These are phyloP conservation scores for Talaromyces adpressus DNA, from an alignment of 495 filamentous ascomycete genomes.

Conservation along the genomic window DNA sequence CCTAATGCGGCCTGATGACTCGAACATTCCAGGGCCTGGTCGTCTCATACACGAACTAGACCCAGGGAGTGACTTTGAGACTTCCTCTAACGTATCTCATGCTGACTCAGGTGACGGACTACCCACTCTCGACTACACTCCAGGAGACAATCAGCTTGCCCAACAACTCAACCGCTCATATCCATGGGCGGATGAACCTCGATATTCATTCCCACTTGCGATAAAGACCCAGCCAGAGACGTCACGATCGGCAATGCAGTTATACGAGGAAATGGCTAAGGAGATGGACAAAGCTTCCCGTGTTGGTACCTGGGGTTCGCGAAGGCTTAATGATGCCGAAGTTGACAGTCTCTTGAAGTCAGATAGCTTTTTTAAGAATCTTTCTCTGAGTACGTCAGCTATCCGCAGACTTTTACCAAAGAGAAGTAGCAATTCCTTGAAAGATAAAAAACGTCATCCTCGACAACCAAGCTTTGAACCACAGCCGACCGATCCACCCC, in stretches of 20 bases:
- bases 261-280: conserved; percentile 32
- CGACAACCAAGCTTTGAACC: conserved; percentile 18
- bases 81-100: conserved; percentile 14
- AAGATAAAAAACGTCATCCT: conserved; percentile 33
- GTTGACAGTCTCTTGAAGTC: conserved; percentile 48
- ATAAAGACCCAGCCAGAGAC: conserved; percentile 34
- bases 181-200: conserved; percentile 37
- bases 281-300: conserved; percentile 49
- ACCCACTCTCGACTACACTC: conserved; percentile 14
- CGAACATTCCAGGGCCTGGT: conserved; percentile 38
- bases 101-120: conserved; percentile 14
- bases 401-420: conserved; percentile 49
- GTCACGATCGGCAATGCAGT: conserved; percentile 39
- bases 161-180: conserved; percentile 28
- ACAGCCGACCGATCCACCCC: conserved; percentile 27
- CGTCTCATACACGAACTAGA: conserved; percentile 38
- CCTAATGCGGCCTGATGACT: conserved; percentile 16
- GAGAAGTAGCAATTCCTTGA: conserved; percentile 41
- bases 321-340: conserved; percentile 55
- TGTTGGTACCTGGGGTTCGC: conserved; percentile 67
- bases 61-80: conserved; percentile 26
- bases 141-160: conserved; percentile 18
- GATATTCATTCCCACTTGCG: conserved; percentile 22
- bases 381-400: conserved; percentile 46
- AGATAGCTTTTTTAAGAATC: conserved; percentile 54